These are phyloP conservation scores for Helotiales sp. DNA, from an alignment of 2,329 filamentous ascomycete species.

Conservation along the genomic window DNA sequence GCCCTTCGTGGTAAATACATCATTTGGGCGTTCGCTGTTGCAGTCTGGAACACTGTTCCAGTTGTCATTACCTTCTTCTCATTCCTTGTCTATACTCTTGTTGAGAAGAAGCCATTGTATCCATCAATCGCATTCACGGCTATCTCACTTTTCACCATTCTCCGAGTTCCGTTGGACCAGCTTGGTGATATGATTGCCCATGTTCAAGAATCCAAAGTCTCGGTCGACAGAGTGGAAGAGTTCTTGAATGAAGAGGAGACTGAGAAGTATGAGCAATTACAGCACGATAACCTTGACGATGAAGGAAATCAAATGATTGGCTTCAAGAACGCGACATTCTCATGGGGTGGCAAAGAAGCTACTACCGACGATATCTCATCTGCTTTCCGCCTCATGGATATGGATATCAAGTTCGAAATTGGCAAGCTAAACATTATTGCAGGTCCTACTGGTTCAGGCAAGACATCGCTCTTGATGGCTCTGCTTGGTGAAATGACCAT, in stretches of 20 bases:
- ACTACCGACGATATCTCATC: slow-evolving; percentile 62
- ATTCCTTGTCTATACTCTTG: slow-evolving; percentile 87
- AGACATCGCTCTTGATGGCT: slow-evolving; percentile 95
- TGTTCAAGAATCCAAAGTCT: slow-evolving; percentile 96
- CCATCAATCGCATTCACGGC: slow-evolving; percentile 95
- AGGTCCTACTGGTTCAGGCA: slow-evolving; percentile 90
- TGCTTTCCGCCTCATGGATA: slow-evolving; percentile 78
- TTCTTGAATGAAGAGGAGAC: slow-evolving; percentile 94
- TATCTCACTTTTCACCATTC: slow-evolving; percentile 90
- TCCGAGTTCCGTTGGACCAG: slow-evolving; percentile 91
- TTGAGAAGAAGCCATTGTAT: slow-evolving; percentile 86
- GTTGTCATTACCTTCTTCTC: slow-evolving; percentile 95
- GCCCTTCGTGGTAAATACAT: slow-evolving; percentile 81
- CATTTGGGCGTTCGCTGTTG: slow-evolving; percentile 88
- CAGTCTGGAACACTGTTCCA: slow-evolving; percentile 94
- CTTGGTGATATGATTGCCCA: slow-evolving; percentile 98
- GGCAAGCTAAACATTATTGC: slow-evolving; percentile 90
- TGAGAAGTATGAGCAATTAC: slow-evolving; percentile 87
- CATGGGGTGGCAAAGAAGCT: slow-evolving; percentile 77
- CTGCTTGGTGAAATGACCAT: slow-evolving; percentile 94
- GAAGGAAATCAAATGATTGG: slow-evolving; percentile 75
- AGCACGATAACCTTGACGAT: slow-evolving; percentile 66
- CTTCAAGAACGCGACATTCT: slow-evolving; percentile 80
- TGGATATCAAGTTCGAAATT: slow-evolving; percentile 80
- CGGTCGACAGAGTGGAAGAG: slow-evolving; percentile 92